Evolutionary conservation across 139 green algal genomes (phyloP).

Genomic region (Coelastrella sp.): DNA sequence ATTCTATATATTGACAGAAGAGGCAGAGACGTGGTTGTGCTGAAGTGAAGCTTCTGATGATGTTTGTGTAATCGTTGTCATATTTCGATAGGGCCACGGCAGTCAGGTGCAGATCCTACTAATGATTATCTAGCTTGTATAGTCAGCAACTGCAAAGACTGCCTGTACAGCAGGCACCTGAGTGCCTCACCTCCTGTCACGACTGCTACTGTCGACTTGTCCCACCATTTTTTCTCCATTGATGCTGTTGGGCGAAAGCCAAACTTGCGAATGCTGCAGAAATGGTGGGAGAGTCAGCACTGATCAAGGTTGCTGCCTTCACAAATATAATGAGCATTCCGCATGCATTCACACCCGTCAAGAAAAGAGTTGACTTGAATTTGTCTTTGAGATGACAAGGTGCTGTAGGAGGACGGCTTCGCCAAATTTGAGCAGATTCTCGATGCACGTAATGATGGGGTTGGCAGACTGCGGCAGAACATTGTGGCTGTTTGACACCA

Average conservation of each 20-base stretch:
- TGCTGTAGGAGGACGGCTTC: neutral
- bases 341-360: neutral
- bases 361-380: neutral
- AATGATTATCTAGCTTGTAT: too few species aligned
- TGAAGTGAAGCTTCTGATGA: too few species aligned
- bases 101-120: too few species aligned
- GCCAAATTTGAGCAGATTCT: neutral
- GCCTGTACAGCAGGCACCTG: neutral
- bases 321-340: too few species aligned
- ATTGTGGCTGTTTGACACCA: neutral
- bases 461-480: neutral
- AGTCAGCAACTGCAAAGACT: neutral
- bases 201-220: conserved; percentile 59
- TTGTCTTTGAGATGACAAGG: neutral
- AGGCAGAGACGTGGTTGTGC: too few species aligned
- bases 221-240: conserved; percentile 57
- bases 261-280: neutral
- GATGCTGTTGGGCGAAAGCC: neutral
- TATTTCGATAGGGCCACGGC: too few species aligned
- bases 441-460: neutral
- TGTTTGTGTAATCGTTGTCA: too few species aligned
- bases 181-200: conserved; percentile 60
- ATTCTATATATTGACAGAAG: too few species aligned
- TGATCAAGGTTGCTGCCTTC: neutral
- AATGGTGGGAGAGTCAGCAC: neutral